A percentile compares a stretch with the other conserved stretches of the same genome.
Evolutionary conservation across 176 grass and related monocot species (phyloP).

Genomic region (Paspalum notatum): DNA sequence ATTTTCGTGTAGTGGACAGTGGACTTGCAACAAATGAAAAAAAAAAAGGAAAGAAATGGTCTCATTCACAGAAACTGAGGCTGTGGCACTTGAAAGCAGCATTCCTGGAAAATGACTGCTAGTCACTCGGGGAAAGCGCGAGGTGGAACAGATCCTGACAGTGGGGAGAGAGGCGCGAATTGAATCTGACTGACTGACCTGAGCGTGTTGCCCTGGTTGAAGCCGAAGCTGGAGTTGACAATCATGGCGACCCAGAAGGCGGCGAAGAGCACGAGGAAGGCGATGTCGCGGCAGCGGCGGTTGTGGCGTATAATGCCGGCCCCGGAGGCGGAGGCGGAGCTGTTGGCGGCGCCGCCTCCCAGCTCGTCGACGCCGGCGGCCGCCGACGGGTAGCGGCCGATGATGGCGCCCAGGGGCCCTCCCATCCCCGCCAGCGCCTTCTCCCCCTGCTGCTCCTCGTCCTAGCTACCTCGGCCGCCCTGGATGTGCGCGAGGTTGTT

Average conservation of each 20-base stretch:
- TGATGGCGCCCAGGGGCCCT: slow-evolving; percentile 93
- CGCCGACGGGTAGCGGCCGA: slow-evolving; percentile 78
- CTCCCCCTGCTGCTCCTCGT: neutral
- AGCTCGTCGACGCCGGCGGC: slow-evolving; percentile 42
- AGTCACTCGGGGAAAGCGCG: neutral
- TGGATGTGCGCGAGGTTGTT: no score
- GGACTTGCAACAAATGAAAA: neutral
- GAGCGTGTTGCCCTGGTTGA: slow-evolving; percentile 97
- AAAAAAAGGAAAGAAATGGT: neutral
- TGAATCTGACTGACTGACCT: slow-evolving; percentile 64
- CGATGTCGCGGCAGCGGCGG: slow-evolving; percentile 83
- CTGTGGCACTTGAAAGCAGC: neutral
- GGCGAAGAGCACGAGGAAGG: slow-evolving; percentile 79
- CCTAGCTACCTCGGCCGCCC: no score
- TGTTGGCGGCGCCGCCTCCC: slow-evolving; percentile 10
- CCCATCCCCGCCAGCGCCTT: slow-evolving; percentile 46
- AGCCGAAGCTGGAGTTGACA: slow-evolving; percentile 99
- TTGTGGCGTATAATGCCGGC: slow-evolving; percentile 76
- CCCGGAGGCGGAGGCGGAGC: neutral
- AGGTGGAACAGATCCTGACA: neutral
- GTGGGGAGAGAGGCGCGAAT: neutral
- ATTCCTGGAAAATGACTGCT: neutral
- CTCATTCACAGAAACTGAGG: neutral
- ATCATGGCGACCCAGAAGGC: slow-evolving; percentile 99
- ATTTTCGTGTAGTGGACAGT: neutral